Evolutionary conservation across 2,329 filamentous ascomycete genomes (phyloP).

Genomic region (Fusarium brevicatenulatum): DNA sequence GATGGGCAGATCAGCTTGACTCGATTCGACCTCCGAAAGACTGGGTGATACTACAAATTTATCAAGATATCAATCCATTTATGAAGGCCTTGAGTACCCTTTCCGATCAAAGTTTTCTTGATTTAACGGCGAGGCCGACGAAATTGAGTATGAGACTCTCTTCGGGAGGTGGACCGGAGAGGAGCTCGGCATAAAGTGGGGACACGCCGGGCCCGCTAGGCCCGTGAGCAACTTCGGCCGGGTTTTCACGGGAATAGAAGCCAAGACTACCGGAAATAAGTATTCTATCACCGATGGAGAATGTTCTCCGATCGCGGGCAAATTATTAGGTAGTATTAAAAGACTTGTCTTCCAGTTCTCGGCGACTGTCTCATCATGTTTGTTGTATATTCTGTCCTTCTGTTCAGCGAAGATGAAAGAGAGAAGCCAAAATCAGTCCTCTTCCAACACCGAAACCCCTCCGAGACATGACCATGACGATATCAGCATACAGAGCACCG

Average conservation of each 20-base stretch:
- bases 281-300: conserved; percentile 8
- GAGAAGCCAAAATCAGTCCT: conserved; percentile 11
- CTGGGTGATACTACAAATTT: not conserved
- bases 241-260: conserved; percentile 35
- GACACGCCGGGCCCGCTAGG: not conserved
- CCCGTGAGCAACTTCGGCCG: conserved; percentile 5
- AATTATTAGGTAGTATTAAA: conserved; percentile 25
- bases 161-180: conserved; percentile 10
- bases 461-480: conserved; percentile 16
- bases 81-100: too few relatives aligned
- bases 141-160: conserved; percentile 8
- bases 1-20: not conserved
- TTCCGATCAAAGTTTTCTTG: not conserved
- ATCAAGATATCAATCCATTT: not conserved
- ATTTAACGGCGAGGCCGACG: not conserved
- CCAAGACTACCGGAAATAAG: conserved; percentile 28
- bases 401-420: conserved; percentile 20
- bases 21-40: not conserved
- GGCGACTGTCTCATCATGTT: conserved; percentile 8
- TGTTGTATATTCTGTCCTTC: not conserved
- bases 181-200: conserved; percentile 26
- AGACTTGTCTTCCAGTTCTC: conserved; percentile 11
- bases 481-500: conserved; percentile 5
- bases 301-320: conserved; percentile 39
- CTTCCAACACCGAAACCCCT: not conserved